A percentile compares a stretch with the other conserved stretches of the same genome.
phyloP scores from a whole-genome alignment of 2,329 filamentous ascomycete species.

The Colletotrichum camelliae region DNA sequence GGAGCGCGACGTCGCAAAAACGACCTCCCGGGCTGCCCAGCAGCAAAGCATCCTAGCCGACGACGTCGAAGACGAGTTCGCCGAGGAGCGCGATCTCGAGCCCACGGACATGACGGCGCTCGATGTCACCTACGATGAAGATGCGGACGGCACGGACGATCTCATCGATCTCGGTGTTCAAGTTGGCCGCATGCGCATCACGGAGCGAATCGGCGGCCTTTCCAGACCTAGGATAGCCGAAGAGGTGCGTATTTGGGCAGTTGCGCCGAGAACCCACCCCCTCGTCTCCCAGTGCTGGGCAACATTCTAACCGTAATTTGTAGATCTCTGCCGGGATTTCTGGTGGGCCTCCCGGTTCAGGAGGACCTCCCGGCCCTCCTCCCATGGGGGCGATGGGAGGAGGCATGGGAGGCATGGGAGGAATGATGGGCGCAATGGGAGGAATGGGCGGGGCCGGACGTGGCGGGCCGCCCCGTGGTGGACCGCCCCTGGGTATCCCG shows the following conservation, averaged over 20 bases:
- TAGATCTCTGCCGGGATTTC: slow-evolving; percentile 41
- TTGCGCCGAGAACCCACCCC: no score
- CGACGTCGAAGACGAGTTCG: slow-evolving; percentile 60
- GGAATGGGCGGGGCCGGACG: slow-evolving; percentile 15
- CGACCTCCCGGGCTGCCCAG: slow-evolving; percentile 31
- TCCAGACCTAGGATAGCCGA: slow-evolving; percentile 73
- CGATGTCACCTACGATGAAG: slow-evolving; percentile 74
- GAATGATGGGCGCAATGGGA: slow-evolving; percentile 12
- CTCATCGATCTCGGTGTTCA: slow-evolving; percentile 75
- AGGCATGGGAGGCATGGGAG: slow-evolving; percentile 12
- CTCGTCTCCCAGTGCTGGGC: not conserved
- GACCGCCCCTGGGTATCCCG: slow-evolving; percentile 23
- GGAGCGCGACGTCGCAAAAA: slow-evolving; percentile 69
- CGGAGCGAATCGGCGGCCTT: slow-evolving; percentile 75
- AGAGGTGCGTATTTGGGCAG: slow-evolving; percentile 56
- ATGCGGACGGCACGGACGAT: slow-evolving; percentile 60
- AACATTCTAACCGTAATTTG: not conserved
- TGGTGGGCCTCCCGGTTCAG: slow-evolving; percentile 21
- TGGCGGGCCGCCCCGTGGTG: slow-evolving; percentile 22
- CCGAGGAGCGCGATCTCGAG: slow-evolving; percentile 65
- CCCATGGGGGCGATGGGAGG: slow-evolving; percentile 7
- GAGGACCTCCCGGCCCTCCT: slow-evolving; percentile 14
- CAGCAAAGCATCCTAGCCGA: slow-evolving; percentile 50
- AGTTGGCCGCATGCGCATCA: slow-evolving; percentile 75
- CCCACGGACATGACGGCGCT: slow-evolving; percentile 66